A percentile compares a stretch with the other conserved stretches of the same genome.
Conservation (phyloP, 306 rosid genomes). For the Castanea mollissima region DNA sequence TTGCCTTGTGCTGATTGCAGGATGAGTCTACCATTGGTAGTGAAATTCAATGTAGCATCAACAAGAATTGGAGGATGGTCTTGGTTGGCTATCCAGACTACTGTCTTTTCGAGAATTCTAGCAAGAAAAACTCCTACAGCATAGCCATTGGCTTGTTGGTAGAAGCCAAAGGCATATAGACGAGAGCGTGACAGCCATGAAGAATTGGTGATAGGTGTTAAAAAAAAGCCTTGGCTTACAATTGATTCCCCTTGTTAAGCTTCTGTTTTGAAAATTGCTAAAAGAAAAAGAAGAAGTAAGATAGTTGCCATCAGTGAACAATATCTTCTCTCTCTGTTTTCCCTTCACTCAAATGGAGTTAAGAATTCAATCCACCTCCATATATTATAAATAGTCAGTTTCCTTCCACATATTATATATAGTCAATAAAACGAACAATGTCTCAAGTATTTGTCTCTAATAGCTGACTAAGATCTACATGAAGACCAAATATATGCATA, state of each 20-base stretch:
- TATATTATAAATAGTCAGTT: no score
- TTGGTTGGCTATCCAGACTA: slow-evolving; percentile 29
- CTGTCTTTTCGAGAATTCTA: slow-evolving; percentile 20
- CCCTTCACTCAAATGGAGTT: no score
- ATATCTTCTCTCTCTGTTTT: no score
- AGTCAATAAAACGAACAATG: no score
- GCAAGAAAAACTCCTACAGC: background rate
- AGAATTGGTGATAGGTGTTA: background rate
- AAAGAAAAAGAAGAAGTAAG: no score
- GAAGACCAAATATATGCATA: no score
- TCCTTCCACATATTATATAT: no score
- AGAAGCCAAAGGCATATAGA: background rate
- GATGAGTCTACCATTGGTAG: slow-evolving; percentile 12
- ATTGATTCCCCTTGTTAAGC: background rate
- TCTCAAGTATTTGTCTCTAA: no score
- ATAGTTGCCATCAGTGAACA: no score
- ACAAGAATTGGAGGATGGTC: slow-evolving; percentile 6
- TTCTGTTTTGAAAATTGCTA: no score
- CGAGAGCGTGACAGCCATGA: background rate
- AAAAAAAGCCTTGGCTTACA: background rate
- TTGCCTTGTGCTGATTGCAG: background rate
- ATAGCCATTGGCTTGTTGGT: background rate
- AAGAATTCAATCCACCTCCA: no score
- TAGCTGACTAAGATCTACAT: no score
- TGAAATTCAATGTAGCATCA: slow-evolving; percentile 15